Evolutionary conservation across 2,329 filamentous ascomycete species (phyloP), one percentile per base, ranked within the genome.

Genomic region (Cryphonectria nitschkei): DNA sequence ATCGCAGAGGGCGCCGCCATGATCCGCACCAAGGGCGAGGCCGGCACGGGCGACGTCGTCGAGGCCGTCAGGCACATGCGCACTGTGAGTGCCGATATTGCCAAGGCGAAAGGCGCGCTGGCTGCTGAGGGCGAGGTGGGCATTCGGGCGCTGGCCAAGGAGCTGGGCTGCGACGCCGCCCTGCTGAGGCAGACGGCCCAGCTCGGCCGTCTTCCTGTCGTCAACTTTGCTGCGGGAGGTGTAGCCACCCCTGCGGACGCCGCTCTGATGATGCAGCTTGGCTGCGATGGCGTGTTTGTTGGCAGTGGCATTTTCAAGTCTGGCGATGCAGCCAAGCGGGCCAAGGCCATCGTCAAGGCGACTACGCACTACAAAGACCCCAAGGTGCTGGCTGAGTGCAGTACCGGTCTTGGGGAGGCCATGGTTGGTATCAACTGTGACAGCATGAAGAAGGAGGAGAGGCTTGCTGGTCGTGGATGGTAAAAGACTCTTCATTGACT

Each of bases 221-320:
- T 99, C 74, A 98, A 98, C 86, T 98, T 99, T 77, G 96, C 96
- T 0, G 96, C 96, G 3, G 96, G 96, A n/a, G 96, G 96, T 70
- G 93, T 99, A n/a, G 96, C 96, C n/a, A 99, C 96, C 0, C 96
- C 96, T 0, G 96, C 96, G 0, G 96, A 99, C 82, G 96, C 96
- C 0, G 96, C 96, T 2, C 86, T 99, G 72, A 84, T 99, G 95
- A 99, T 99, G 96, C 95, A 98, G 86, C 86, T 99, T 74, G 96
- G 96, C 72, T 98, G 96, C 79, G 96, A 99, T 79, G 96, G 96
- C 71, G 96, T 99, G 50, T 99, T 99, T 79, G 96, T 99, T 50
- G 96, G 96, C 39, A 94, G 90, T 70, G 96, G 96, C 39, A 98
- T 98, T 82, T 99, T 99, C 89, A 98, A 98, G 89, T 93, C 90